These are phyloP conservation scores for Lodderomyces margitis DNA, from an alignment of 1,139 yeast genomes.

Conservation along the genomic window DNA sequence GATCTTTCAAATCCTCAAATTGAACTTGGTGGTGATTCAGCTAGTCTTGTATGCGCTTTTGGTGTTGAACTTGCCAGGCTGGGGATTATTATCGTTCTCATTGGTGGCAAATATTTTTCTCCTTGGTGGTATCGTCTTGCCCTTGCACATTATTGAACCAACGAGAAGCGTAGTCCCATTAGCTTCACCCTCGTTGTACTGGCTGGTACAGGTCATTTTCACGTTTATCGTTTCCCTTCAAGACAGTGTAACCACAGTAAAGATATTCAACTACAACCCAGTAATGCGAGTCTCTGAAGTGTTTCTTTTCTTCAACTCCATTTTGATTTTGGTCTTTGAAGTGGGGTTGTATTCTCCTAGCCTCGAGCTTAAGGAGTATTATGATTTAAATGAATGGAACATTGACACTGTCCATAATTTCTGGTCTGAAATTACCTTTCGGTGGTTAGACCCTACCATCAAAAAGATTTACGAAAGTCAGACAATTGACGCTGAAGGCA, in stretches of 20 bases:
- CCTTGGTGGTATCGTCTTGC: constrained; percentile 18
- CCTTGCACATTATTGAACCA: constrained; percentile 34
- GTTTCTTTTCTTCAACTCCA: constrained; percentile 25
- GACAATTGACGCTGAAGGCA: constrained; percentile 20
- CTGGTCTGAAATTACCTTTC: constrained; percentile 23
- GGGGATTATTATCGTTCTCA: constrained; percentile 13
- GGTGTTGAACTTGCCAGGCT: constrained; percentile 14
- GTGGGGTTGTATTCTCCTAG: constrained; percentile 40
- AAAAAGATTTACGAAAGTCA: constrained; percentile 21
- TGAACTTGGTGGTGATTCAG: constrained; percentile 25
- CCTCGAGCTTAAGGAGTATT: constrained; percentile 40
- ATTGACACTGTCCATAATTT: constrained; percentile 21
- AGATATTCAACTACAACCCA: not conserved
- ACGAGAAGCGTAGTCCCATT: constrained; percentile 26
- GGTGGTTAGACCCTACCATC: constrained; percentile 24
- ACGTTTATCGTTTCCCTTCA: constrained; percentile 22
- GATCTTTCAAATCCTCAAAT: constrained; percentile 22
- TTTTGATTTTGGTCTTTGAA: constrained; percentile 37
- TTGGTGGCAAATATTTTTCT: constrained; percentile 14
- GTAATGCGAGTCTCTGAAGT: constrained; percentile 16
- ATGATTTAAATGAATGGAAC: constrained; percentile 35
- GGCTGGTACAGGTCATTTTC: constrained; percentile 23
- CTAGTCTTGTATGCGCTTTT: constrained; percentile 18
- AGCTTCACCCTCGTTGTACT: constrained; percentile 28
- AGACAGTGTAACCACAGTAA: constrained; percentile 20